These are phyloP conservation scores for Cylindricascospora bacillispora DNA, from an alignment of 1,139 yeast species.

Conservation along the genomic window DNA sequence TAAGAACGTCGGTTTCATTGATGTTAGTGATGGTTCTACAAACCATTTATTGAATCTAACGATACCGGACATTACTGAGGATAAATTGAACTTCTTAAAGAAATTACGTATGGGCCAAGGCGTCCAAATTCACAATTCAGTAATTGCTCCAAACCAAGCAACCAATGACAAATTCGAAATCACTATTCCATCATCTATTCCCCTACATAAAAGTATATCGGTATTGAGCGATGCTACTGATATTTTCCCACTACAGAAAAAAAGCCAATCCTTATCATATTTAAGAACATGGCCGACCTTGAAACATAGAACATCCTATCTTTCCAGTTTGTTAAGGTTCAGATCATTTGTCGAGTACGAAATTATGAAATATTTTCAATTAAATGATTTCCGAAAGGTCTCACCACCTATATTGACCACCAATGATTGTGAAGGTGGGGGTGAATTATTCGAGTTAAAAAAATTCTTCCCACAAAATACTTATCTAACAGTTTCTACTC, in stretches of 20 bases:
- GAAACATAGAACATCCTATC: slow-evolving; percentile 58
- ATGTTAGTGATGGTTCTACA: slow-evolving; percentile 65
- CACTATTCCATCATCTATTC: too few species aligned
- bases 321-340: slow-evolving; percentile 56
- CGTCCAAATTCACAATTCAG: slow-evolving; percentile 22
- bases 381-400: slow-evolving; percentile 51
- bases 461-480: slow-evolving; percentile 25
- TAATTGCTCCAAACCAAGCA: not conserved
- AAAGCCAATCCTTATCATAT: slow-evolving; percentile 50
- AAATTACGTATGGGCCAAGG: slow-evolving; percentile 32
- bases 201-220: too few species aligned
- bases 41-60: too few species aligned
- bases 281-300: slow-evolving; percentile 62
- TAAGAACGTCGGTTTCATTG: slow-evolving; percentile 70
- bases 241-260: slow-evolving; percentile 74
- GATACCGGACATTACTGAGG: slow-evolving; percentile 28
- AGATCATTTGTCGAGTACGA: slow-evolving; percentile 54
- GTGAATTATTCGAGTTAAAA: slow-evolving; percentile 56
- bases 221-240: slow-evolving; percentile 46
- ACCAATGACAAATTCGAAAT: not conserved
- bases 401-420: slow-evolving; percentile 78
- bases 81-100: slow-evolving; percentile 8
- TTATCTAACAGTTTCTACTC: slow-evolving; percentile 81
- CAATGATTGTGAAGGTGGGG: slow-evolving; percentile 97
- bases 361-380: slow-evolving; percentile 42